Evolutionary conservation across 2,329 filamentous ascomycete genomes (phyloP), one percentile per base, ranked within the genome.

Genomic region (Penicillium expansum): DNA sequence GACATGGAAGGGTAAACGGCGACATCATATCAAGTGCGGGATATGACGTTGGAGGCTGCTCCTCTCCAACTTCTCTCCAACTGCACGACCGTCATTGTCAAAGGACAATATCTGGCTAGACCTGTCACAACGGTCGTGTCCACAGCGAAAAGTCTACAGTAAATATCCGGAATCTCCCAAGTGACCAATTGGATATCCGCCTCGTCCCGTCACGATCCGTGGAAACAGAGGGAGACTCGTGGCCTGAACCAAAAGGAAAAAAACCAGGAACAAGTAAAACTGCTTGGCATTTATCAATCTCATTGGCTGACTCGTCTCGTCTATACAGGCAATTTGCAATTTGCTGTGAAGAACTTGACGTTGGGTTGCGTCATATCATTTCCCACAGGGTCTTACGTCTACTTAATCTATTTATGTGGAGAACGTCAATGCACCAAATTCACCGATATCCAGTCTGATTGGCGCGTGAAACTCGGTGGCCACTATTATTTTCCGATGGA

Each of bases 31-130:
- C 41, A 27, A 48, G 22, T 14, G 20, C 8, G 37, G 38, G n/a
- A n/a, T 35, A 67, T 67, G 65, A 67, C 65, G 65, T 67, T 65
- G 55, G 60, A 42, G 64, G 63, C 58, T 53, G 59, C 37, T 41
- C 42, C 38, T 32, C 20, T 33, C 18, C 51, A 47, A 43, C 49
- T 38, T 55, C 57, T 35, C 45, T 39, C 47, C 13, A n/a, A 16
- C 22, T 14, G 39, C 52, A 58, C 59, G 45, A 39, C 45, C 62
- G 60, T 62, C 62, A 64, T 61, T 35, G 11, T 38, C n/a, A n/a
- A 9, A 20, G 5, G 14, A 29, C 9, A 16, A 24, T 22, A 6
- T 29, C 13, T 7, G 18, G 3, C 13, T 2, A 5, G 44, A 16
- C 5, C n/a, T 37, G 43, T 33, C 11, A 53, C 35, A 48, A 48